Evolutionary conservation across 345 rosid genomes (phyloP), one percentile per base, ranked within the genome.

Genomic region (Camelina hispida): DNA sequence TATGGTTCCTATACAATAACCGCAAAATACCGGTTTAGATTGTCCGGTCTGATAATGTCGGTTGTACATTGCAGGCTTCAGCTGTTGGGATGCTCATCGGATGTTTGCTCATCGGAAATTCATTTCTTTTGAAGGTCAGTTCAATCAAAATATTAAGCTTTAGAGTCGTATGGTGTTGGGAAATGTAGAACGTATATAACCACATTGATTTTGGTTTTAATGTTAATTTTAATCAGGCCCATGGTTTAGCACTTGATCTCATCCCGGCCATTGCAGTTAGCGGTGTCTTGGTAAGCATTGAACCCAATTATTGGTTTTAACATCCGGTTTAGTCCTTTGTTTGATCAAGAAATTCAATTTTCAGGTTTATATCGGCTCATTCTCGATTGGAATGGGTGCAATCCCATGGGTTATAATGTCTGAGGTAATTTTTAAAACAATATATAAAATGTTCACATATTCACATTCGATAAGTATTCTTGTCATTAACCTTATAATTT

Each of bases 371-470:
- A 50, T 62, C 3, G 90, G 84, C 20, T 83, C 81, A 2, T 86
- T 83, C 34, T 74, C 86, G 1, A 62, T 77, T n/a, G 84, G 88
- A 37, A 81, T 78, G 88, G 87, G 87, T 78, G 76, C 81, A 52
- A 72, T 87, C 68, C 88, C 84, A n/a, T 86, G 87, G 81, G 78
- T 84, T 54, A 63, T 81, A 47, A 76, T 83, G 86, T 86, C 83
- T 1, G 85, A 86, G 84, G 82, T 74, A 72, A 7, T 17, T 9
- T 68, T 35, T 20, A 22, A 22, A 35, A 17, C 40, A 5, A 16
- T 57, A 38, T 38, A 34, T 15, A 14, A 14, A 16, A n/a, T 46
- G 25, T 30, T 30, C 22, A 25, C 1, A 23, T 28, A 54, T 66
- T 2, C 35, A 35, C 1, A 44, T 46, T 54, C 16, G 4, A n/a